Percentiles rank a stretch among this genome's conserved stretches.
Evolutionary conservation across 805 yeast species (phyloP).

Genomic region (Lipomyces sp.): DNA sequence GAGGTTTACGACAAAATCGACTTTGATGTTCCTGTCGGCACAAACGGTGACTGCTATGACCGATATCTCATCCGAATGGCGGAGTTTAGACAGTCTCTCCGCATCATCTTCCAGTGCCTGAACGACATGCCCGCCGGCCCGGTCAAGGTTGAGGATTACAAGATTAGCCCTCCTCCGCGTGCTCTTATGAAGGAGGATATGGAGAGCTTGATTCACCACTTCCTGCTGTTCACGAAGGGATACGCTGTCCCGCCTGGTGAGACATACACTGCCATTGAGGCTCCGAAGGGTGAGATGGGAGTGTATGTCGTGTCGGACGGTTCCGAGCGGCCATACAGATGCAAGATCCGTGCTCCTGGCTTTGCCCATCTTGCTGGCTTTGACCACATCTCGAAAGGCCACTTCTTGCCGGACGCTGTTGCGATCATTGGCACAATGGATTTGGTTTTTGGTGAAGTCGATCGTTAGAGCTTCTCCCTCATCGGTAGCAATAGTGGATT

Average conservation of each 20-base stretch:
- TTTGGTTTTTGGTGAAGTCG: constrained; percentile 91
- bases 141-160: constrained; percentile 84
- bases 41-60: constrained; percentile 88
- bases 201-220: constrained; percentile 90
- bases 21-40: constrained; percentile 82
- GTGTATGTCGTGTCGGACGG: constrained; percentile 88
- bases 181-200: constrained; percentile 82
- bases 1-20: constrained; percentile 86
- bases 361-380: constrained; percentile 87
- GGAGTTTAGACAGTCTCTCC: constrained; percentile 84
- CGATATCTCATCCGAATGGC: constrained; percentile 86
- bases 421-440: constrained; percentile 95
- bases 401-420: constrained; percentile 85
- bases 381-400: constrained; percentile 82
- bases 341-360: constrained; percentile 93
- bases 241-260: constrained; percentile 87
- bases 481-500: too few species aligned
- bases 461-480: constrained; percentile 59
- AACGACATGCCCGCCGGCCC: constrained; percentile 92
- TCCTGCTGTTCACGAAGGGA: constrained; percentile 82
- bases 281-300: constrained; percentile 95
- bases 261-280: constrained; percentile 87
- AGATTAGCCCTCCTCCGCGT: constrained; percentile 79
- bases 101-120: constrained; percentile 85
- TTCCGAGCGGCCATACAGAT: constrained; percentile 83